Evolutionary conservation across 805 yeast genomes (phyloP), one percentile per base, ranked within the genome.

Genomic region (Yarrowia bubula): DNA sequence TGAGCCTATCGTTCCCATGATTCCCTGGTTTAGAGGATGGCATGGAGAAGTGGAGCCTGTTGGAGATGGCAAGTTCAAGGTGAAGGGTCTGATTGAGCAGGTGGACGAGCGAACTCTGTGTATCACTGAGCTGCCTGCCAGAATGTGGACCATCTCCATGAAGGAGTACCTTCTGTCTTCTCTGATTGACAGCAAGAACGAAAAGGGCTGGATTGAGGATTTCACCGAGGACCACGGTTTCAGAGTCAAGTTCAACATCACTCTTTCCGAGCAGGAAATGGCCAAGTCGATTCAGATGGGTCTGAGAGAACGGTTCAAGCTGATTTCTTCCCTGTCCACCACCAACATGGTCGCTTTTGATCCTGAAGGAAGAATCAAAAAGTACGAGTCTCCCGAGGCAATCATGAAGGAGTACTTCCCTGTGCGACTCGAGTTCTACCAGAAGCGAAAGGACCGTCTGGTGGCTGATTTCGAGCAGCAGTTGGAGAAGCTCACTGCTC

Each of bases 21-120:
- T 78, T 9, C 99, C 99, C 0, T 95, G 98, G 98, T 95, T 82
- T 74, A 86, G 90, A 74, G 98, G 97, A 15, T 95, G 98, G 98
- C 87, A 85, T 50, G 99, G 99, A 55, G 79, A 82, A 0, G 81
- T 92, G 53, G 91, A 87, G 71, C 81, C 83, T 68, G 75, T 82
- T 33, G 71, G 74, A 10, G 74, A 78, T n/a, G 95, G 87, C 65
- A 88, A 84, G 71, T 95, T 82, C 76, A 85, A 86, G 71, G 84
- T 91, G 69, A 84, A 83, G 69, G 99, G 99, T 69, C 81, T 81
- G 65, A 88, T 93, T 71, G 92, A 89, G 71, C 90, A 90, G 74
- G 73, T 88, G 60, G 97, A 91, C 68, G 88, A 86, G 35, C 87
- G 82, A 64, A 88, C 95, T 0, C 70, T 95, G 51, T 97, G 89